Evolutionary conservation across 2,329 filamentous ascomycete genomes (phyloP).

Genomic region (Trichoderma afroharzianum): DNA sequence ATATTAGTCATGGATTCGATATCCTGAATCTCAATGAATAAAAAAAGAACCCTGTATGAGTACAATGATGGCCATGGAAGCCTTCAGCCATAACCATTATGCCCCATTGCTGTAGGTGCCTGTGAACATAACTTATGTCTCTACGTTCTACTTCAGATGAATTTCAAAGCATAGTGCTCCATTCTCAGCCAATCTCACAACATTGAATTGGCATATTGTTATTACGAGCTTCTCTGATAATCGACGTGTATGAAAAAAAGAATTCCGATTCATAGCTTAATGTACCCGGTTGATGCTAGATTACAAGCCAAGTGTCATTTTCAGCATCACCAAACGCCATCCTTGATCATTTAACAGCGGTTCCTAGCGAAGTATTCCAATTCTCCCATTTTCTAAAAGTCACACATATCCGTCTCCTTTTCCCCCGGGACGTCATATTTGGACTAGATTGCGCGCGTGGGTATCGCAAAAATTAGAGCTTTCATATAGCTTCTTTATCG

Average conservation of each 20-base stretch:
- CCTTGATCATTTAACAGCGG: constrained; percentile 14
- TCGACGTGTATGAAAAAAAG: not conserved
- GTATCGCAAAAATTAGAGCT: constrained; percentile 17
- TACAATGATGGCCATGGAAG: not conserved
- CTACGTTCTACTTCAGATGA: no score
- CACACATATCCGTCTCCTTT: not conserved
- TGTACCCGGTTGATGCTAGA: constrained; percentile 15
- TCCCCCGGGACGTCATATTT: not conserved
- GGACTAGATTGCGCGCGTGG: constrained; percentile 16
- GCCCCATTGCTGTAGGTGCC: no score
- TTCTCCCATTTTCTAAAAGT: constrained; percentile 15
- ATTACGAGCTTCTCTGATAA: not conserved
- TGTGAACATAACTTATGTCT: no score
- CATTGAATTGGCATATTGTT: not conserved
- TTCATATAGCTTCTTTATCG: constrained; percentile 39
- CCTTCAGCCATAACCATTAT: not conserved
- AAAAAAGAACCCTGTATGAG: not conserved
- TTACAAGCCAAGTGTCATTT: constrained; percentile 15
- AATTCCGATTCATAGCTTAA: constrained; percentile 13
- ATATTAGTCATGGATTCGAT: constrained; percentile 1
- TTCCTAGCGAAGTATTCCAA: constrained; percentile 12
- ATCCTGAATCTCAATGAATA: not conserved
- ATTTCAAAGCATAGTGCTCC: not conserved
- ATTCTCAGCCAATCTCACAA: not conserved
- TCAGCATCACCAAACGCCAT: constrained; percentile 16